These are phyloP conservation scores for Striga hermonthica DNA, from an alignment of 305 asterid species.

Conservation along the genomic window DNA sequence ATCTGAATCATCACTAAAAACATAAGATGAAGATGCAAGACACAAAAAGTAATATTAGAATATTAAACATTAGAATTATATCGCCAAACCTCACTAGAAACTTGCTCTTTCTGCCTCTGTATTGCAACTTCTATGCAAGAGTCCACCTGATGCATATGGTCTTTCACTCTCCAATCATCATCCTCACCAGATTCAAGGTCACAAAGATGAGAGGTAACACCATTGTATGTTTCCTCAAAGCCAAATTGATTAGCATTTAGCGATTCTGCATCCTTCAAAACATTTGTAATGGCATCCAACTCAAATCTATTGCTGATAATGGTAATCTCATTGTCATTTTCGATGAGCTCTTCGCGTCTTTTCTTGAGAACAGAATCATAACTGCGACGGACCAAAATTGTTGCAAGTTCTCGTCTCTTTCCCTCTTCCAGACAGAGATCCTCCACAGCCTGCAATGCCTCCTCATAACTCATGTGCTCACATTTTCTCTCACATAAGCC, in stretches of 20 bases:
- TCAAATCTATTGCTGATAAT: conserved; percentile 57
- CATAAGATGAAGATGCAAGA: conserved; percentile 34
- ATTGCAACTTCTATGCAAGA: conserved; percentile 85
- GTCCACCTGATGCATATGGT: conserved; percentile 70
- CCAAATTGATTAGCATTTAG: conserved; percentile 66
- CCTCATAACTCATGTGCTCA: conserved; percentile 79
- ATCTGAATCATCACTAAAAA: conserved; percentile 54
- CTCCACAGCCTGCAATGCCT: conserved; percentile 82
- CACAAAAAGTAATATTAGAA: conserved; percentile 14
- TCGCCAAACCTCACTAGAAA: conserved; percentile 70
- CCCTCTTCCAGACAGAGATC: conserved; percentile 84
- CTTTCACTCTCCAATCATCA: conserved; percentile 74
- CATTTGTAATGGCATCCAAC: conserved; percentile 81
- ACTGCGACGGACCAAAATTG: conserved; percentile 52
- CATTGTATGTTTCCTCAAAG: conserved; percentile 65
- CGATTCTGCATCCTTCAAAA: conserved; percentile 82
- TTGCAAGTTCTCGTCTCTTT: conserved; percentile 61
- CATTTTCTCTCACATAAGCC: conserved; percentile 79
- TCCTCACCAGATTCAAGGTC: conserved; percentile 87
- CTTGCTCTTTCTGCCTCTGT: conserved; percentile 86
- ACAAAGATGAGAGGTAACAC: conserved; percentile 59
- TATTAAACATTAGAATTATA: conserved; percentile 18
- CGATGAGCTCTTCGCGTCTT: conserved; percentile 69
- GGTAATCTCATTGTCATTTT: conserved; percentile 48
- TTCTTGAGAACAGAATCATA: conserved; percentile 70